Evolutionary conservation across 495 filamentous ascomycete species (phyloP).

Genomic region (Penicillium herquei): DNA sequence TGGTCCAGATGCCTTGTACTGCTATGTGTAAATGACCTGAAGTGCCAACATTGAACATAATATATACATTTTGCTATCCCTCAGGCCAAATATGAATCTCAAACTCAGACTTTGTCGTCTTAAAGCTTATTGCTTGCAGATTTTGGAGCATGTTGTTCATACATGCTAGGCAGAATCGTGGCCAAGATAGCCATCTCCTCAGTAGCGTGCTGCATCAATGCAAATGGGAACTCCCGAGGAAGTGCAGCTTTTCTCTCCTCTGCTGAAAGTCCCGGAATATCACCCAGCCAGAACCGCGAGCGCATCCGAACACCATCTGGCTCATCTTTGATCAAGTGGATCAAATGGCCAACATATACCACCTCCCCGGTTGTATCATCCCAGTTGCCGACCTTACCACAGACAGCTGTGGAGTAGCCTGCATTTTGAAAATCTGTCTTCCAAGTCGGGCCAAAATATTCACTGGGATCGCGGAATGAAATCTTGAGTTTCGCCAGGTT

Average conservation of each 20-base stretch:
- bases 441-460: constrained; percentile 4
- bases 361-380: neutral
- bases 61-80: too few species aligned
- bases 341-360: constrained; percentile 2
- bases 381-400: constrained; percentile 2
- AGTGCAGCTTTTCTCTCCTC: neutral
- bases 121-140: too few species aligned
- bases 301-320: constrained; percentile 3
- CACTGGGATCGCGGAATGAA: constrained; percentile 4
- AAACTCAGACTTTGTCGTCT: too few species aligned
- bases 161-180: constrained; percentile 4
- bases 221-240: neutral
- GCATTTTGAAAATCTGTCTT: neutral
- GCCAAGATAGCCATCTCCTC: constrained; percentile 10
- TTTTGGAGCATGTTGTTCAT: neutral
- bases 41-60: too few species aligned
- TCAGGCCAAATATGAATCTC: too few species aligned
- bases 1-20: too few species aligned
- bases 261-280: neutral
- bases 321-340: constrained; percentile 7
- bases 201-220: constrained; percentile 2
- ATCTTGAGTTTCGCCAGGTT: constrained; percentile 3
- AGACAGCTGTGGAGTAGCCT: constrained; percentile 3
- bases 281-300: constrained; percentile 9
- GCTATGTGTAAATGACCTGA: too few species aligned